Evolutionary conservation across 1,284 basidiomycete species (phyloP), one percentile per base, ranked within the genome.

Genomic region (Ustilago shanxiensis): DNA sequence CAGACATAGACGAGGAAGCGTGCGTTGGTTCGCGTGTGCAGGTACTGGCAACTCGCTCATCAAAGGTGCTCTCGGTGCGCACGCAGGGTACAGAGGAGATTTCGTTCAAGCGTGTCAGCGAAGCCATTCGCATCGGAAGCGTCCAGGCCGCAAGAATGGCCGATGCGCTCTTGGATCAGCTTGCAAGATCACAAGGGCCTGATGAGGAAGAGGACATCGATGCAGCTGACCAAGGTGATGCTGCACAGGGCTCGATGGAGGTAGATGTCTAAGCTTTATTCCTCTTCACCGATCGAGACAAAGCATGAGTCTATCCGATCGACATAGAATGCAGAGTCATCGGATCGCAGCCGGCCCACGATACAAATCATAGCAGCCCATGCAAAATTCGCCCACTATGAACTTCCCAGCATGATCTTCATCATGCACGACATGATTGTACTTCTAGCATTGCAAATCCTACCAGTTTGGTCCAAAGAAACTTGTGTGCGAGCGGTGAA

Each of bases 1-100:
- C 81, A n/a, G 66, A 76, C 41, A 61, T 79, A 3, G 79, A 80
- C 47, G 81, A 83, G 57, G 81, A 82, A 39, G 66, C 67, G 7
- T 77, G 79, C 53, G 50, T 83, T 1, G 63, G 69, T 13, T 63
- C 70, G 6, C 62, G 76, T 18, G 66, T 81, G 1, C 68, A 74
- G 41, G 73, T 83, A 33, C 50, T 83, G 14, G 78, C 79, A 9
- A 75, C 80, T 14, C 61, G 64, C n/a, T 62, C 57, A 14, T 66
- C 75, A 2, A 73, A 70, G n/a, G 75, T 79, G 13, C 64, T 72
- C 22, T 69, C 68, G 39, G 72, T 74, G 13, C 66, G 69, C 26
- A 71, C 68, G 7, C 60, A 72, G 13, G 75, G 70, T 13, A 65
- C 63, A 7, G 57, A 72, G 44, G 75, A 73, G 54, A 77, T 77